Base-by-base conservation (phyloP, 371 early-diverging fungal genomes). In the Fennellomyces sp. region DNA sequence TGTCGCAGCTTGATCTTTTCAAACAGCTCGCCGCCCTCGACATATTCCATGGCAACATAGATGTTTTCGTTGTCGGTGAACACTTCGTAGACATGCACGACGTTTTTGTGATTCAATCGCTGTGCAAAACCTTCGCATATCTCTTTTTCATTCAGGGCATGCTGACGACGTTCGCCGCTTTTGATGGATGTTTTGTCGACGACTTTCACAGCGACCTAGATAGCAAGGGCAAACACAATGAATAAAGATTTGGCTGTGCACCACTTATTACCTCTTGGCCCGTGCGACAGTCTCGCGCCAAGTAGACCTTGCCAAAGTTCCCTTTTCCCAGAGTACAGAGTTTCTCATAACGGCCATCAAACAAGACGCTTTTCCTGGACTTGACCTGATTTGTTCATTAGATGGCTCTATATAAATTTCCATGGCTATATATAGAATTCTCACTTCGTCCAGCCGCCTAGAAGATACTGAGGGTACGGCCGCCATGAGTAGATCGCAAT, bases 11-110 rank as follows among this genome's bases (percentile, higher is more conserved):
- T 88, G 25, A 99, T 89, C 64, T 93, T 90, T 56, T 98, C 96
- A 73, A 97, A 96, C 35, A 99, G 78, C 76, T 99, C 98, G 15
- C 96, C 97, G 55, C 99, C 99, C 57, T 91, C 91, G 48, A 96
- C 82, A 66, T 96, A 93, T 69, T 99, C 99, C 90, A 98, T 91
- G 10, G 98, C 91, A 39, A 99, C 81, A 76, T 92, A 94, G 55
- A 93, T 92, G 41, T 87, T 87, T 50, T 90, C 88, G 35, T 90
- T 84, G 19, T 92, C 90, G 60, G 93, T 90, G 42, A 91, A 85
- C 13, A 96, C 96, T 51, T 94, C 93, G 61, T 91, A 89, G n/a
- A 97, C 82, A 53, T 88, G 81, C 53, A 95, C 87, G 51, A 97
- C 89, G 64, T 93, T 83, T 29, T 92, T 92, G 64, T 97, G 96